Percentiles rank a stretch among this genome's conserved stretches.
phyloP scores from a whole-genome alignment of 768 basidiomycete genomes.

The Lactarius hatsudake region DNA sequence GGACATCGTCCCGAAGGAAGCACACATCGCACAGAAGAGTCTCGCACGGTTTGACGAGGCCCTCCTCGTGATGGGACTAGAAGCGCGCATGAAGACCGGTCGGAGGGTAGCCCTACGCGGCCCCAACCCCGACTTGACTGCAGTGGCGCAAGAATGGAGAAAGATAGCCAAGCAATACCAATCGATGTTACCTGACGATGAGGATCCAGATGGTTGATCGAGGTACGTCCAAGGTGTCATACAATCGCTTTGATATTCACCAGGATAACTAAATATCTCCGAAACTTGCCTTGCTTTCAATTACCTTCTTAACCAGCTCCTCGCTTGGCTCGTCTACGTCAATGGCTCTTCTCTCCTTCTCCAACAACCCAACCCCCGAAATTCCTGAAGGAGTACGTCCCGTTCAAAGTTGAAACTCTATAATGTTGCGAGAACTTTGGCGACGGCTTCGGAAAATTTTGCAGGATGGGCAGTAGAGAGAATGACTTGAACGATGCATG shows the following conservation, averaged over 20 bases:
- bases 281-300: slow-evolving; percentile 40
- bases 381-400: slow-evolving; percentile 80
- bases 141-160: slow-evolving; percentile 12
- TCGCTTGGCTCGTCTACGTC: slow-evolving; percentile 69
- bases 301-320: slow-evolving; percentile 73
- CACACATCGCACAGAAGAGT: slow-evolving; percentile 10
- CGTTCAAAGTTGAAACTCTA: slow-evolving; percentile 71
- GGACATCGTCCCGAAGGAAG: slow-evolving; percentile 14
- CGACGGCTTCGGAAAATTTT: slow-evolving; percentile 94
- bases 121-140: not conserved
- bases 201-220: not conserved
- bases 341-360: slow-evolving; percentile 68
- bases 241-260: not conserved
- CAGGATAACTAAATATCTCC: not conserved
- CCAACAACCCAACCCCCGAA: slow-evolving; percentile 63
- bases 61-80: slow-evolving; percentile 16
- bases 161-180: slow-evolving; percentile 19
- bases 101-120: slow-evolving; percentile 10
- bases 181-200: slow-evolving; percentile 15
- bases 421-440: slow-evolving; percentile 59
- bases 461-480: slow-evolving; percentile 97
- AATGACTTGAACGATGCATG: slow-evolving; percentile 61
- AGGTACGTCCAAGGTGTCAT: not conserved
- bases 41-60: slow-evolving; percentile 17
- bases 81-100: slow-evolving; percentile 16